Percentiles rank a stretch among this genome's conserved stretches.
phyloP scores from a whole-genome alignment of 2,329 filamentous ascomycete genomes.

The Sordariomycetes sp. region DNA sequence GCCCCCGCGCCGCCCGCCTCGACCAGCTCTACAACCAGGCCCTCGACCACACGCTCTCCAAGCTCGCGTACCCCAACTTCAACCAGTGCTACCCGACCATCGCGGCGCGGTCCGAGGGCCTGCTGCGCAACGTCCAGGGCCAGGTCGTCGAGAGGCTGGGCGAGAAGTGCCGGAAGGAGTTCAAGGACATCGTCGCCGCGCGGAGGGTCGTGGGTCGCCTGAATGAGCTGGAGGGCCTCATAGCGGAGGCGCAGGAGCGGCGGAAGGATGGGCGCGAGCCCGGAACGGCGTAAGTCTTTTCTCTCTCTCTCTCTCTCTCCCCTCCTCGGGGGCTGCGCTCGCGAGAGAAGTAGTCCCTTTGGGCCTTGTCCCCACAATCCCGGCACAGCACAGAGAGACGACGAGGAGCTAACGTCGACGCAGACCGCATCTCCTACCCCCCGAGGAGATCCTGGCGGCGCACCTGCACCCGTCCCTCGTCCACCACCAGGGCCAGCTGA shows the following conservation, averaged over 20 bases:
- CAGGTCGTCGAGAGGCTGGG: slow-evolving; percentile 49
- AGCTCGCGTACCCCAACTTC: slow-evolving; percentile 48
- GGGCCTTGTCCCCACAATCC: not conserved
- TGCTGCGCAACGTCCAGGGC: slow-evolving; percentile 44
- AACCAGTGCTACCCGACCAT: slow-evolving; percentile 53
- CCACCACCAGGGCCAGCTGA: slow-evolving; percentile 45
- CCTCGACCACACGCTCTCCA: slow-evolving; percentile 43
- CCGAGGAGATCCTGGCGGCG: slow-evolving; percentile 40
- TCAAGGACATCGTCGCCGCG: slow-evolving; percentile 41
- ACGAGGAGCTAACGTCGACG: not conserved
- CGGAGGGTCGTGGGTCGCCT: slow-evolving; percentile 46
- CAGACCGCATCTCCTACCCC: slow-evolving; percentile 48
- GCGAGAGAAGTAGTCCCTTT: too few species aligned
- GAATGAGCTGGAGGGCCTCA: slow-evolving; percentile 49
- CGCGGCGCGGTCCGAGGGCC: slow-evolving; percentile 37
- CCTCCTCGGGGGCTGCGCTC: too few species aligned
- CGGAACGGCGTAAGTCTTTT: not conserved
- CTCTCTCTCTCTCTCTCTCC: not conserved
- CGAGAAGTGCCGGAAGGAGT: slow-evolving; percentile 48
- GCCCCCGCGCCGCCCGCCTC: slow-evolving; percentile 47
- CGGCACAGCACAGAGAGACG: not conserved
- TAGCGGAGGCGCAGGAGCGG: slow-evolving; percentile 37
- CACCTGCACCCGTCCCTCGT: slow-evolving; percentile 45
- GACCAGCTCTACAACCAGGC: slow-evolving; percentile 42
- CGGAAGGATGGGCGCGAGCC: slow-evolving; percentile 15